Evolutionary conservation across 176 grass and related monocot genomes (phyloP), one percentile per base, ranked within the genome.

Genomic region (Triticum aestivum): DNA sequence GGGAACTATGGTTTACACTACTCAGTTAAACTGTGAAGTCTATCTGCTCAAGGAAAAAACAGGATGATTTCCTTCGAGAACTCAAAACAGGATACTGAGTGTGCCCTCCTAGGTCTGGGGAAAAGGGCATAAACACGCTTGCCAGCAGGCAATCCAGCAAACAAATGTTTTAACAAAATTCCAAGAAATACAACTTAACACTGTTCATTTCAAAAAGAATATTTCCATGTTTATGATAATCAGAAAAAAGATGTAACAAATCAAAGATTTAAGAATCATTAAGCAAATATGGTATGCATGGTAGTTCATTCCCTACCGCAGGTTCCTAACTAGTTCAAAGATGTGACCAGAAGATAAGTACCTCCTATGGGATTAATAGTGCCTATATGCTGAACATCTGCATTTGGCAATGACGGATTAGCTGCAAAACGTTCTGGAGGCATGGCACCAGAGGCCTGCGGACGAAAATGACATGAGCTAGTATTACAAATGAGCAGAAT

Each of bases 381-480:
- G 2, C 32, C 71, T 42, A 75, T 69, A 64, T 27, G 78, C 4
- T 63, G 69, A 85, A 78, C 63, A 77, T 88, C 86, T 30, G 73
- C 9, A 72, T 33, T 88, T 78, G 54, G 23, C 78, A 88, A 85
- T 54, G 86, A 44, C 1, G 41, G 15, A 66, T 0, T 58, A 82
- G 78, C 77, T 37, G 41, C 77, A 58, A 86, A 49, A 71, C 41
- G 77, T 9, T 91, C 90, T 65, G 86, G 78, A 37, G 90, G 90
- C 21, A 84, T 70, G 52, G 41, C 54, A 77, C 70, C 65, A n/a
- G 90, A 72, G 33, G 90, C 71, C 90, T 91, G 64, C 2, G 7
- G 71, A 85, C 77, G 73, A 85, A 90, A 84, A 65, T 69, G 61
- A 59, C 77, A 87, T 51, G 14, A 34, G 34, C 27, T 77, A 51